These are phyloP conservation scores for Geotrichum phurueaensis DNA, from an alignment of 1,139 yeast species.

Conservation along the genomic window DNA sequence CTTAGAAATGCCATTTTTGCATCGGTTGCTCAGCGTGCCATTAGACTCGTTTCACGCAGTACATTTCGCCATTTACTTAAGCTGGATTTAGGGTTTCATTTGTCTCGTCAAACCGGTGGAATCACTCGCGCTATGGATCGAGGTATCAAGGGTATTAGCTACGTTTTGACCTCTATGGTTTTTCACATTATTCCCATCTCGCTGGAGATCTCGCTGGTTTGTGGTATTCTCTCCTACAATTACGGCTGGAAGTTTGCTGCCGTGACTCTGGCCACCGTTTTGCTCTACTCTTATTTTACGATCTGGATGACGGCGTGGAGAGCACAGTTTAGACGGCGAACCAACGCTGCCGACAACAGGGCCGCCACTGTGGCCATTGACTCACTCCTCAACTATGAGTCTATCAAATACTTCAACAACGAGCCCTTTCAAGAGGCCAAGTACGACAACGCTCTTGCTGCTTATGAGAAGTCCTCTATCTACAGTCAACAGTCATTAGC, in stretches of 20 bases:
- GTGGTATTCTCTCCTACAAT: slow-evolving; percentile 88
- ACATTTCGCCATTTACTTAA: slow-evolving; percentile 78
- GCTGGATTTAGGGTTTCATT: slow-evolving; percentile 84
- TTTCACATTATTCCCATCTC: slow-evolving; percentile 91
- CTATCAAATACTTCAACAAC: slow-evolving; percentile 91
- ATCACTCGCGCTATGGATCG: slow-evolving; percentile 92
- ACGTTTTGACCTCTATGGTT: slow-evolving; percentile 90
- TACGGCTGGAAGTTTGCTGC: slow-evolving; percentile 87
- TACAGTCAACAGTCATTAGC: slow-evolving; percentile 92
- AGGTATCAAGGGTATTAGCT: slow-evolving; percentile 95
- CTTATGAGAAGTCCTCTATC: slow-evolving; percentile 75
- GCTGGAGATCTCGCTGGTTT: slow-evolving; percentile 84
- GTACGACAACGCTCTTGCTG: slow-evolving; percentile 68
- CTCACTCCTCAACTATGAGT: slow-evolving; percentile 87
- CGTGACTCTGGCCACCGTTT: slow-evolving; percentile 81
- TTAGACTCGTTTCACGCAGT: slow-evolving; percentile 79
- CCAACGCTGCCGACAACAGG: slow-evolving; percentile 88
- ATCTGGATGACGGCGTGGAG: slow-evolving; percentile 95
- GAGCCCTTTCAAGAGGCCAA: slow-evolving; percentile 73
- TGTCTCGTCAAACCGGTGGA: slow-evolving; percentile 92
- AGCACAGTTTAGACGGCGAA: slow-evolving; percentile 81
- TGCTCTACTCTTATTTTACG: slow-evolving; percentile 79
- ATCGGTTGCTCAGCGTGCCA: slow-evolving; percentile 93
- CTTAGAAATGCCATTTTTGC: slow-evolving; percentile 93
- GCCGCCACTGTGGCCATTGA: slow-evolving; percentile 96